Evolutionary conservation across 176 grass and related monocot genomes (phyloP).

Genomic region (Melocanna baccifera): DNA sequence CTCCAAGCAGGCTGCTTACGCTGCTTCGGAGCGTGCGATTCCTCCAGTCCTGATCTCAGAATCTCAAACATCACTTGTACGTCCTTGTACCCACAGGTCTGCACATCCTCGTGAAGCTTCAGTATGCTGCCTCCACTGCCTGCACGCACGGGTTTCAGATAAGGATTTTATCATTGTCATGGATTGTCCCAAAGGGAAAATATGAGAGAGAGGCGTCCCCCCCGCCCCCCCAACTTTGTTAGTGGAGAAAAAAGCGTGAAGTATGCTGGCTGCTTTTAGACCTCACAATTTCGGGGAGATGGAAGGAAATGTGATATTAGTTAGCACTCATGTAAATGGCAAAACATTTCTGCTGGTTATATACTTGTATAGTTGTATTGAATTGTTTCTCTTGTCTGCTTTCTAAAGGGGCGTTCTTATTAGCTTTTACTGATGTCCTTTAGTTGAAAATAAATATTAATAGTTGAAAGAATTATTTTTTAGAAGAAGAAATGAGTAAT

Average conservation of each 20-base stretch:
- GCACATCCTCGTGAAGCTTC: conserved; percentile 81
- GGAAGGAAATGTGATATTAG: neutral
- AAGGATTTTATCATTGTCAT: conserved; percentile 32
- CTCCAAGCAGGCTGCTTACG: conserved; percentile 26
- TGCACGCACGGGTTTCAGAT: conserved; percentile 38
- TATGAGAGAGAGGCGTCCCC: neutral
- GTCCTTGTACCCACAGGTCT: conserved; percentile 84
- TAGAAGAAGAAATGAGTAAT: too few species aligned
- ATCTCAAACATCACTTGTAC: conserved; percentile 97
- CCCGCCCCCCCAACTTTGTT: neutral
- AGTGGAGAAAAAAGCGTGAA: conserved; percentile 22
- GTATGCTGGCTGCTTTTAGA: conserved; percentile 13
- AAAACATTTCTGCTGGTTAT: neutral
- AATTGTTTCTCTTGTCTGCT: neutral
- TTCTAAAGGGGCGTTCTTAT: neutral
- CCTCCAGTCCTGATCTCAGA: conserved; percentile 64
- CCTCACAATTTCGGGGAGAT: neutral
- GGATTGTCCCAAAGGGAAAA: neutral
- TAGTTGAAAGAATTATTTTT: too few species aligned
- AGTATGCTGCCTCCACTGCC: conserved; percentile 66
- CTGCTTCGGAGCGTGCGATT: neutral
- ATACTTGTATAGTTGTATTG: neutral
- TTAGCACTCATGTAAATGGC: neutral
- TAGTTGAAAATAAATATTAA: too few species aligned
- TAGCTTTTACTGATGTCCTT: too few species aligned